These are phyloP conservation scores for Debaryomyces subglobosus DNA, from an alignment of 1,139 yeast species.

Conservation along the genomic window DNA sequence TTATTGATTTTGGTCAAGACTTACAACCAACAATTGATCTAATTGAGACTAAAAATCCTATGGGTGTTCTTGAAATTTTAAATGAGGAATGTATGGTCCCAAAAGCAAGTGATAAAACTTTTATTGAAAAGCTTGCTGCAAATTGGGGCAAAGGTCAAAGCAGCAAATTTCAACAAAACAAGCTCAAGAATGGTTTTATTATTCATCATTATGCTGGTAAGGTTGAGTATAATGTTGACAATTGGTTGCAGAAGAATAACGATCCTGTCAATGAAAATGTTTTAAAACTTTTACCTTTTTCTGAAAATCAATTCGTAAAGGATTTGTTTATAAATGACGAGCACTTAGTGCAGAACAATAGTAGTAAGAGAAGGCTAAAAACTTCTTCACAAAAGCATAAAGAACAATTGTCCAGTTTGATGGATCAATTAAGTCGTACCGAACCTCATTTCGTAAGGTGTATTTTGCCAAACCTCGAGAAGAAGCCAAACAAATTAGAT, in stretches of 20 bases:
- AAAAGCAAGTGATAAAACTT: slow-evolving; percentile 79
- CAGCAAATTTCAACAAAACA: slow-evolving; percentile 70
- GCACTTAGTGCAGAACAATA: slow-evolving; percentile 16
- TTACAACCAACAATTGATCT: slow-evolving; percentile 92
- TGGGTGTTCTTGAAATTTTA: slow-evolving; percentile 85
- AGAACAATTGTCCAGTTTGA: slow-evolving; percentile 73
- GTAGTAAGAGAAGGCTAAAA: slow-evolving; percentile 46
- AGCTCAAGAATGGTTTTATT: slow-evolving; percentile 69
- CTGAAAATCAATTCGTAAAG: slow-evolving; percentile 54
- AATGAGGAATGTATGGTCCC: slow-evolving; percentile 98
- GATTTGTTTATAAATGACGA: slow-evolving; percentile 30
- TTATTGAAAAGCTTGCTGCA: slow-evolving; percentile 74
- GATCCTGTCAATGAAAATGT: slow-evolving; percentile 89
- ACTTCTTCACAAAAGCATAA: slow-evolving; percentile 88
- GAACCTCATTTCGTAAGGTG: slow-evolving; percentile 98
- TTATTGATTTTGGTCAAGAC: slow-evolving; percentile 95
- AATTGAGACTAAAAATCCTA: slow-evolving; percentile 74
- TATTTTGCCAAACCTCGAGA: slow-evolving; percentile 83
- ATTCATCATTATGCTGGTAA: slow-evolving; percentile 93
- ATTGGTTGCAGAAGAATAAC: slow-evolving; percentile 93
- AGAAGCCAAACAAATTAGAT: slow-evolving; percentile 72
- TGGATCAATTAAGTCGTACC: slow-evolving; percentile 75
- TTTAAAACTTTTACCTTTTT: slow-evolving; percentile 55
- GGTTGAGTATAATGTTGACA: slow-evolving; percentile 88
- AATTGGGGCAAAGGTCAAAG: slow-evolving; percentile 62